Evolutionary conservation across 108 stramenopile species (phyloP).

Genomic region (Conticribra guillardii): DNA sequence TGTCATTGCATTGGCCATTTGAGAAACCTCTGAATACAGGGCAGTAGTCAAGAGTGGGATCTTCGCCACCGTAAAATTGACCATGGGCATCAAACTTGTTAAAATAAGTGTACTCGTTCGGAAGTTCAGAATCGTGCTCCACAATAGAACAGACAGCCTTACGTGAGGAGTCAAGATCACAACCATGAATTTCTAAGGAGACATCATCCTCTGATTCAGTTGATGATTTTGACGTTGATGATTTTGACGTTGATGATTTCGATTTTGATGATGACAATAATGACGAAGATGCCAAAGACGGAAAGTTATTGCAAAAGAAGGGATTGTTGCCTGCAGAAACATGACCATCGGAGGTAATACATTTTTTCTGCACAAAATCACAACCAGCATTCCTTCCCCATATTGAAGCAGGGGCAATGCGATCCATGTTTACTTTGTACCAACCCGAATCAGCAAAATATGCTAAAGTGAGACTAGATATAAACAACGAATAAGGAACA

Average conservation of each 20-base stretch:
- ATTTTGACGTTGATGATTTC: neutral
- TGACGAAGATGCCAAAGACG: neutral
- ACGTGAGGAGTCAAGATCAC: conserved; percentile 72
- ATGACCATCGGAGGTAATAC: conserved; percentile 60
- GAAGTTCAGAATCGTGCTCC: conserved; percentile 62
- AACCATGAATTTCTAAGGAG: conserved; percentile 65
- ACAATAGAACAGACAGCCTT: conserved; percentile 85
- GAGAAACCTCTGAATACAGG: conserved; percentile 75
- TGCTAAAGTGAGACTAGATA: conserved; percentile 81
- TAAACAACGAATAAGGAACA: conserved; percentile 53
- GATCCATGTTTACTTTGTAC: conserved; percentile 78
- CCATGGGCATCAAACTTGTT: conserved; percentile 42
- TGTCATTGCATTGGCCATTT: conserved; percentile 65
- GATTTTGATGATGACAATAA: neutral
- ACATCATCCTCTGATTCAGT: conserved; percentile 14
- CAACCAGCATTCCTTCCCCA: conserved; percentile 89
- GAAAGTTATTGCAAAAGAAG: conserved; percentile 77
- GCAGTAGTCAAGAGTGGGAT: conserved; percentile 81
- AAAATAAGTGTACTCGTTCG: conserved; percentile 80
- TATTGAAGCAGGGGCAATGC: conserved; percentile 55
- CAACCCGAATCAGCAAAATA: conserved; percentile 88
- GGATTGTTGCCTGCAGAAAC: conserved; percentile 63
- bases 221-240: neutral
- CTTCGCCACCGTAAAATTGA: conserved; percentile 62
- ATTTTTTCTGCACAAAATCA: conserved; percentile 72